A percentile compares a stretch with the other conserved stretches of the same genome.
phyloP scores from a whole-genome alignment of 495 filamentous ascomycete species.

The Annulohypoxylon moriforme region DNA sequence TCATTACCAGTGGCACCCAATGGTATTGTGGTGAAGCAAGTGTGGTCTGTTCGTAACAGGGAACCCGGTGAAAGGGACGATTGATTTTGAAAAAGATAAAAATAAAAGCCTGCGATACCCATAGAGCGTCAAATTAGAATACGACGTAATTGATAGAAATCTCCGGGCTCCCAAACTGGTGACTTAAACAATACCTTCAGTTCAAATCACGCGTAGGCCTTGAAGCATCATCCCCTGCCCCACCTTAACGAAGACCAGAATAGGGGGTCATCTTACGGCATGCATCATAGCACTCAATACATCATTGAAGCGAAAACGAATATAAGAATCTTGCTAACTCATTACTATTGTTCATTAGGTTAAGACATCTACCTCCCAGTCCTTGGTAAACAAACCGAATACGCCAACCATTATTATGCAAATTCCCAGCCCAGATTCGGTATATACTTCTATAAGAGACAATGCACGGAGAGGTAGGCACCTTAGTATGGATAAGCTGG shows the following conservation, averaged over 20 bases:
- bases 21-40: slow-evolving; percentile 44
- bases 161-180: neutral
- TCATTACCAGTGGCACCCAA: slow-evolving; percentile 17
- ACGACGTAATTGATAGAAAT: slow-evolving; percentile 1
- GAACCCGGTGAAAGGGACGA: slow-evolving; percentile 26
- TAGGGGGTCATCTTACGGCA: neutral
- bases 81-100: neutral
- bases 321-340: no score
- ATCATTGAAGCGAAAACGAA: no score
- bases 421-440: neutral
- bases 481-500: slow-evolving; percentile 1
- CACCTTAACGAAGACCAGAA: neutral
- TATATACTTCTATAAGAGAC: neutral
- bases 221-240: neutral
- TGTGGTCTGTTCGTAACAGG: slow-evolving; percentile 42
- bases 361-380: no score
- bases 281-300: no score
- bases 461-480: neutral
- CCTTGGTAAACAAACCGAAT: no score
- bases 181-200: neutral
- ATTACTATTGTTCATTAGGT: neutral
- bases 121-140: neutral
- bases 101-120: slow-evolving; percentile 2
- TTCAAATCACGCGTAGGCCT: neutral
- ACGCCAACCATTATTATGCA: neutral